These are phyloP conservation scores for Acephala macrosclerotiorum DNA, from an alignment of 2,329 filamentous ascomycete species.

Conservation along the genomic window DNA sequence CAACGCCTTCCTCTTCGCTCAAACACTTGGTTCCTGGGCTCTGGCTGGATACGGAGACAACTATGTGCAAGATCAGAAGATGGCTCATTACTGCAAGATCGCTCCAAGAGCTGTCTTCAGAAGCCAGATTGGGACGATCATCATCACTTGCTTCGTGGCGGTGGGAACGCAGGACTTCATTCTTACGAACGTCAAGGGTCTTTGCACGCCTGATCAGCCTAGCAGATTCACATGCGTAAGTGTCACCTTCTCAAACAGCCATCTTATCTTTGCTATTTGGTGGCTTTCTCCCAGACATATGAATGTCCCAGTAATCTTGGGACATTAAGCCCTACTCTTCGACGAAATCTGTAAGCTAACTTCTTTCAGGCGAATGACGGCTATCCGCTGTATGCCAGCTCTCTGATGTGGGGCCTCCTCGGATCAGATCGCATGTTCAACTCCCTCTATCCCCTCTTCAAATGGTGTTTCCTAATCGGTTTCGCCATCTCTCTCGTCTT, in stretches of 20 bases:
- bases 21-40: slow-evolving; percentile 47
- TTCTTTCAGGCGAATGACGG: slow-evolving; percentile 35
- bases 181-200: slow-evolving; percentile 47
- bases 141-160: slow-evolving; percentile 51
- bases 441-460: slow-evolving; percentile 51
- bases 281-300: no score
- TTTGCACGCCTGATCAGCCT: slow-evolving; percentile 30
- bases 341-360: no score
- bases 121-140: slow-evolving; percentile 52
- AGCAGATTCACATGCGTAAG: slow-evolving; percentile 28
- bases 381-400: slow-evolving; percentile 44
- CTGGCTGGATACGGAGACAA: slow-evolving; percentile 50
- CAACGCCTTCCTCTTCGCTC: slow-evolving; percentile 49
- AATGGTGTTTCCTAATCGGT: slow-evolving; percentile 55
- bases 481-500: slow-evolving; percentile 47
- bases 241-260: not conserved
- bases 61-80: slow-evolving; percentile 47
- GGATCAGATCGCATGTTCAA: slow-evolving; percentile 50
- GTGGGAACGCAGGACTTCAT: slow-evolving; percentile 51
- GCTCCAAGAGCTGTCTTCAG: slow-evolving; percentile 51
- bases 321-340: no score
- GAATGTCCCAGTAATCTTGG: no score
- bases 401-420: slow-evolving; percentile 48
- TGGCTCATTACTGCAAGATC: slow-evolving; percentile 53
- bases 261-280: no score